phyloP scores from a whole-genome alignment of 768 basidiomycete species.

The Roridomyces roridus region DNA sequence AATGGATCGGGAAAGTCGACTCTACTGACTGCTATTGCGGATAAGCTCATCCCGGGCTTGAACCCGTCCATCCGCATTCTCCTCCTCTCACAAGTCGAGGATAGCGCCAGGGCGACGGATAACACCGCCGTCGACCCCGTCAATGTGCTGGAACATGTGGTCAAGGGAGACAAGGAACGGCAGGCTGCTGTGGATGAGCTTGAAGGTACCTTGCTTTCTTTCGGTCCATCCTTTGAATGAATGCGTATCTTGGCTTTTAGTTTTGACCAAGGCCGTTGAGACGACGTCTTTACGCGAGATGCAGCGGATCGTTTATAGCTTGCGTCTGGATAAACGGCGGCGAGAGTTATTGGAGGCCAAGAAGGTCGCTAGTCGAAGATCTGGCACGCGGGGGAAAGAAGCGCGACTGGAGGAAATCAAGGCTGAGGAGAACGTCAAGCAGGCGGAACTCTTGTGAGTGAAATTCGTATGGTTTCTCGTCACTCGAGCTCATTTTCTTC shows the following conservation, averaged over 20 bases:
- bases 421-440: slow-evolving; percentile 47
- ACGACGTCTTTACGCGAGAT: slow-evolving; percentile 26
- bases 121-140: slow-evolving; percentile 27
- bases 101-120: slow-evolving; percentile 24
- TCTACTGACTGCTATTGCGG: slow-evolving; percentile 47
- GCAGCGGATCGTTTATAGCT: slow-evolving; percentile 35
- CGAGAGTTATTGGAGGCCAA: slow-evolving; percentile 42
- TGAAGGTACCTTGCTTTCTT: slow-evolving; percentile 28
- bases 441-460: slow-evolving; percentile 38
- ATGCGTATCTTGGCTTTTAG: slow-evolving; percentile 23
- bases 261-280: slow-evolving; percentile 35
- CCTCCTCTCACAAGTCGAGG: slow-evolving; percentile 46
- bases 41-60: slow-evolving; percentile 56
- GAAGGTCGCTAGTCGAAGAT: slow-evolving; percentile 56
- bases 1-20: slow-evolving; percentile 23
- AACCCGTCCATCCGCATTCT: slow-evolving; percentile 47
- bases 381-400: slow-evolving; percentile 61
- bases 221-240: not conserved
- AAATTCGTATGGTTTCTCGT: slow-evolving; percentile 29
- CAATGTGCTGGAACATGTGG: slow-evolving; percentile 46
- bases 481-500: slow-evolving; percentile 18
- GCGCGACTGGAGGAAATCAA: slow-evolving; percentile 58
- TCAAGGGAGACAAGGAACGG: slow-evolving; percentile 48
- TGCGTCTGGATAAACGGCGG: slow-evolving; percentile 32
- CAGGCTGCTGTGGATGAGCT: slow-evolving; percentile 36